These are phyloP conservation scores for Aspergillus fumigatiaffinis DNA, from an alignment of 2,329 filamentous ascomycete genomes.

Conservation along the genomic window DNA sequence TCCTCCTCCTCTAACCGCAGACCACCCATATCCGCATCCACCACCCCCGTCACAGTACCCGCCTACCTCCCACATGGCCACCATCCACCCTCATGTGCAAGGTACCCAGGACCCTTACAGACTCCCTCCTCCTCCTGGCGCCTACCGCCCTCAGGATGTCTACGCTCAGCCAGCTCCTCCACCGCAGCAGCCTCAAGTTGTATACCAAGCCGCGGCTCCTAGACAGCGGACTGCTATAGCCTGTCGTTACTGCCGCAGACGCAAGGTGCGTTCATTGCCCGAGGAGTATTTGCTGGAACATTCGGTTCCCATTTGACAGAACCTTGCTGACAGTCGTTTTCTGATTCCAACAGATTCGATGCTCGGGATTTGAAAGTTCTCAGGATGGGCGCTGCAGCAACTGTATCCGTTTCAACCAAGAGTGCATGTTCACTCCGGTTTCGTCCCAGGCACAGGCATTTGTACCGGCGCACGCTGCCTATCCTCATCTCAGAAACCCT, in stretches of 20 bases:
- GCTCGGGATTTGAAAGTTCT: slow-evolving; percentile 69
- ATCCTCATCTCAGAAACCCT: slow-evolving; percentile 49
- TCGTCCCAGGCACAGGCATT: slow-evolving; percentile 71
- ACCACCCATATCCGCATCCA: slow-evolving; percentile 31
- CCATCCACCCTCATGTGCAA: slow-evolving; percentile 38
- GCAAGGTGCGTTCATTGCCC: slow-evolving; percentile 41
- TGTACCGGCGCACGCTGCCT: slow-evolving; percentile 67
- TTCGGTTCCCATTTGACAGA: background rate
- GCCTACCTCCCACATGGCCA: slow-evolving; percentile 38
- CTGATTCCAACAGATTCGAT: slow-evolving; percentile 58
- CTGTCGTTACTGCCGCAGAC: slow-evolving; percentile 49
- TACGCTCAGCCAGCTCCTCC: slow-evolving; percentile 37
- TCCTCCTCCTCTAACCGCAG: slow-evolving; percentile 25
- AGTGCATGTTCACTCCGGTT: slow-evolving; percentile 73
- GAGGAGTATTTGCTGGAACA: background rate
- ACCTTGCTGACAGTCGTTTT: slow-evolving; percentile 3
- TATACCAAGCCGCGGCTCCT: slow-evolving; percentile 45
- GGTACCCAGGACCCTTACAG: slow-evolving; percentile 43
- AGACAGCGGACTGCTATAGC: slow-evolving; percentile 51
- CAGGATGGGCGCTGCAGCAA: slow-evolving; percentile 70
- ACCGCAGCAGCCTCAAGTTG: slow-evolving; percentile 31
- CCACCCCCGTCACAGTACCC: slow-evolving; percentile 35
- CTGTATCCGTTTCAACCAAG: slow-evolving; percentile 69
- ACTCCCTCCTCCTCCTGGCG: slow-evolving; percentile 40
- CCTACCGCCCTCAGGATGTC: slow-evolving; percentile 40